Conservation (phyloP, 1,284 basidiomycete species). For the Xanthoconium separans region DNA sequence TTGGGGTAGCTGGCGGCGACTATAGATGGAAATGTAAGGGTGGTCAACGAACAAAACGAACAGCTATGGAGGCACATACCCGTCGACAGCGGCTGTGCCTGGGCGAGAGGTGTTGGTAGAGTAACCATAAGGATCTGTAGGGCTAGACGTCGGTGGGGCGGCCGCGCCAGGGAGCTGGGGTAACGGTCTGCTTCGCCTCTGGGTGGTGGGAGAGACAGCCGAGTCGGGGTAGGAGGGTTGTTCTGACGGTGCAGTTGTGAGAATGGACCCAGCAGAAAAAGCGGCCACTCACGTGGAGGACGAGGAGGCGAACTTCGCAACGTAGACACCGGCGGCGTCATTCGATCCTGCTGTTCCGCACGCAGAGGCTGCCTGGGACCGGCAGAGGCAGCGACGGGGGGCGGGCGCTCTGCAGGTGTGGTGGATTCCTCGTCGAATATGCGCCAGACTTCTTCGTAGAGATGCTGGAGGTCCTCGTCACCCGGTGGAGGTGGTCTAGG, state of each 20-base stretch:
- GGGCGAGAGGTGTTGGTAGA: constrained; percentile 25
- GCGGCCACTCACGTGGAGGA: constrained; percentile 21
- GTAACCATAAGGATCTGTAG: constrained; percentile 20
- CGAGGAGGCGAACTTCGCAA: constrained; percentile 22
- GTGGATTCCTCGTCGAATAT: constrained; percentile 51
- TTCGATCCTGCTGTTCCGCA: constrained; percentile 22
- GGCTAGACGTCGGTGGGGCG: constrained; percentile 12
- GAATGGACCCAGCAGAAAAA: neutral
- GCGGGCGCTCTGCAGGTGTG: constrained; percentile 25
- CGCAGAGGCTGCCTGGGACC: constrained; percentile 24
- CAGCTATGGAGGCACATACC: constrained; percentile 15
- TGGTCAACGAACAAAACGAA: neutral
- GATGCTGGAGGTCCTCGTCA: constrained; percentile 66
- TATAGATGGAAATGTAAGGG: constrained; percentile 5
- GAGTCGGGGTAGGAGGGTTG: constrained; percentile 21
- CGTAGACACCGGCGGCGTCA: constrained; percentile 9
- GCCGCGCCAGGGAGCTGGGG: constrained; percentile 29
- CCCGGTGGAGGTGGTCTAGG: constrained; percentile 44
- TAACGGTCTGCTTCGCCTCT: constrained; percentile 33
- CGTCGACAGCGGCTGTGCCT: constrained; percentile 25
- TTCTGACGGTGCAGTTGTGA: constrained; percentile 8
- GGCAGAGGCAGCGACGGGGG: constrained; percentile 13
- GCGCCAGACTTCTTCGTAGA: constrained; percentile 72
- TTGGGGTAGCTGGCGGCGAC: constrained; percentile 31
- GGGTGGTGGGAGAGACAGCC: constrained; percentile 36